Percentiles rank a stretch among this genome's conserved stretches.
phyloP scores from a whole-genome alignment of 768 basidiomycete species.

The Boletus rubroflammeus region DNA sequence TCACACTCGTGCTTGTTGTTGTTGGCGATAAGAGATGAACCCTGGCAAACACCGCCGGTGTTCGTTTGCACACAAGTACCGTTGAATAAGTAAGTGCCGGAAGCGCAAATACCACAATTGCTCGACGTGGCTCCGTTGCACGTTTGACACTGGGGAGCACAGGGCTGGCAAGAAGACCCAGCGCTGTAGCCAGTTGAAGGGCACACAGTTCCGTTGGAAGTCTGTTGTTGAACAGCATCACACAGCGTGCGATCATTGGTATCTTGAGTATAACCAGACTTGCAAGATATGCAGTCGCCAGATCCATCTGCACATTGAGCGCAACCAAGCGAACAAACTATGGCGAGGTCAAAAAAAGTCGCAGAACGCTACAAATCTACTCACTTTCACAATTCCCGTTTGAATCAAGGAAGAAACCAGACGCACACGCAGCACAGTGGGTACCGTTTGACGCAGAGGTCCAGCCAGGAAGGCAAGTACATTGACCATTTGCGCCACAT shows the following conservation, averaged over 20 bases:
- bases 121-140: slow-evolving; percentile 68
- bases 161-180: slow-evolving; percentile 50
- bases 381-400: slow-evolving; percentile 72
- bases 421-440: slow-evolving; percentile 67
- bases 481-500: slow-evolving; percentile 66
- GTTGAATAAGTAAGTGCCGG: slow-evolving; percentile 58
- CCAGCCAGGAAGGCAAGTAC: slow-evolving; percentile 78
- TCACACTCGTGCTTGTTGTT: slow-evolving; percentile 83
- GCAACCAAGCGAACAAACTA: slow-evolving; percentile 76
- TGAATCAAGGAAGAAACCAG: slow-evolving; percentile 70
- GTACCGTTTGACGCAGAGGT: slow-evolving; percentile 67
- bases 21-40: slow-evolving; percentile 69
- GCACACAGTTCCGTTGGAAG: slow-evolving; percentile 53
- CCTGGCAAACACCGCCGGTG: slow-evolving; percentile 68
- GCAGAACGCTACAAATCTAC: slow-evolving; percentile 7
- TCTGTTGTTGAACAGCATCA: slow-evolving; percentile 46
- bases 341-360: background rate
- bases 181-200: slow-evolving; percentile 64
- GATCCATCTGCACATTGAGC: slow-evolving; percentile 60
- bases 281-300: slow-evolving; percentile 72
- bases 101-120: slow-evolving; percentile 66
- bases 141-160: slow-evolving; percentile 64
- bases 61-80: slow-evolving; percentile 68
- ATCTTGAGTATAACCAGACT: slow-evolving; percentile 63
- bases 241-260: slow-evolving; percentile 67